These are phyloP conservation scores for Byssothecium circinans DNA, from an alignment of 2,329 filamentous ascomycete genomes.

Conservation along the genomic window DNA sequence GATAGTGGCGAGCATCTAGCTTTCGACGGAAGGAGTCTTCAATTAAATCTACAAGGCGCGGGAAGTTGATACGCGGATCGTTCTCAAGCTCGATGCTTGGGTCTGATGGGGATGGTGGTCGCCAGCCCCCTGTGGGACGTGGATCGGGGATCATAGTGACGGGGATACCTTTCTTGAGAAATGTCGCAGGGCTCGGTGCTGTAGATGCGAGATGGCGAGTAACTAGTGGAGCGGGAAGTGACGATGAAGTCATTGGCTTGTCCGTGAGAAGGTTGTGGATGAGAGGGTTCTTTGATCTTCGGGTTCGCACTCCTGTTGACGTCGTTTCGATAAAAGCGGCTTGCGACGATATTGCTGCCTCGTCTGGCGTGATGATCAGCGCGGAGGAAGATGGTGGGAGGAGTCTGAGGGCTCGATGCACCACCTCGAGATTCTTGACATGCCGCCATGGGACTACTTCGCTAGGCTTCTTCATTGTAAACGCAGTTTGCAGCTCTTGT, in stretches of 20 bases:
- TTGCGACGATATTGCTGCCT: slow-evolving; percentile 68
- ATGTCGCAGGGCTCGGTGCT: slow-evolving; percentile 65
- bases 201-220: slow-evolving; percentile 30
- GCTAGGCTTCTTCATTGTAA: slow-evolving; percentile 3
- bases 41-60: slow-evolving; percentile 81
- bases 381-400: slow-evolving; percentile 84
- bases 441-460: slow-evolving; percentile 46
- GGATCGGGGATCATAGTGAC: slow-evolving; percentile 80
- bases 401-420: slow-evolving; percentile 69
- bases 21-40: slow-evolving; percentile 89
- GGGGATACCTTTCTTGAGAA: slow-evolving; percentile 89
- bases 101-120: slow-evolving; percentile 60
- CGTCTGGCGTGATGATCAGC: slow-evolving; percentile 81
- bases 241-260: slow-evolving; percentile 89
- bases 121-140: slow-evolving; percentile 63
- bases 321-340: slow-evolving; percentile 21
- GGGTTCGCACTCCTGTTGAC: slow-evolving; percentile 55
- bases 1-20: slow-evolving; percentile 80
- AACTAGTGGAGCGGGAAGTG: slow-evolving; percentile 64
- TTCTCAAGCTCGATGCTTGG: slow-evolving; percentile 67
- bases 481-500: slow-evolving; percentile 54
- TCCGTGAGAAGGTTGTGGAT: slow-evolving; percentile 97
- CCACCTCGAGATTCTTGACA: slow-evolving; percentile 72
- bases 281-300: slow-evolving; percentile 74
- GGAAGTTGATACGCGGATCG: slow-evolving; percentile 79